Evolutionary conservation across 2,329 filamentous ascomycete species (phyloP).

Genomic region (Juglanconis juglandina): DNA sequence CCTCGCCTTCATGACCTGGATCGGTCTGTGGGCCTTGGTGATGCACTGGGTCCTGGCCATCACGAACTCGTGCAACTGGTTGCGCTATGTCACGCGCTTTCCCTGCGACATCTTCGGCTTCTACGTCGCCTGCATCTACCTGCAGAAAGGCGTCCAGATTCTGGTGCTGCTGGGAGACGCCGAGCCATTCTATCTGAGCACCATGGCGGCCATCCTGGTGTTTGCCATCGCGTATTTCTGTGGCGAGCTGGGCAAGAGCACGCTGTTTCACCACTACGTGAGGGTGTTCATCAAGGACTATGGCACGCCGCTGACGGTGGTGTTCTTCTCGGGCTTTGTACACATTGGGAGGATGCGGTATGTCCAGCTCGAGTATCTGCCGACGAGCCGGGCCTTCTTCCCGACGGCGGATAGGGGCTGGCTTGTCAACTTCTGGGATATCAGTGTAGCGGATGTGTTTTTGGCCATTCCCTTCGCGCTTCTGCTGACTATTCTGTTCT

Average conservation of each 20-base stretch:
- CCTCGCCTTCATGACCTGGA: constrained; percentile 88
- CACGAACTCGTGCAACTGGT: constrained; percentile 81
- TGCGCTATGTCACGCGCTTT: constrained; percentile 88
- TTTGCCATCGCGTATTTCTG: constrained; percentile 74
- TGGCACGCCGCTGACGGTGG: constrained; percentile 74
- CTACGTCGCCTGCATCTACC: constrained; percentile 87
- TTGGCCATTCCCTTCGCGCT: constrained; percentile 83
- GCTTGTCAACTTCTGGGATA: constrained; percentile 80
- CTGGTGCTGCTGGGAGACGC: constrained; percentile 68
- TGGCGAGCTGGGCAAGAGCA: constrained; percentile 66
- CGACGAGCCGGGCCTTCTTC: constrained; percentile 73
- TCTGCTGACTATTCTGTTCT: constrained; percentile 79
- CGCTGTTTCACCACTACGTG: constrained; percentile 70
- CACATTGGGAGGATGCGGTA: constrained; percentile 79
- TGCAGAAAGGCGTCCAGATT: constrained; percentile 87
- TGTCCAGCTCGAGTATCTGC: constrained; percentile 67
- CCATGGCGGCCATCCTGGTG: constrained; percentile 73
- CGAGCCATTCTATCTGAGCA: constrained; percentile 72
- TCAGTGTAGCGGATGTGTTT: constrained; percentile 70
- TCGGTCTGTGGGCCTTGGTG: constrained; percentile 81
- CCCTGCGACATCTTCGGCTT: constrained; percentile 93
- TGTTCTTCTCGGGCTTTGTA: constrained; percentile 89
- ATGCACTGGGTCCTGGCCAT: constrained; percentile 82
- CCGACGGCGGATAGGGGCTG: constrained; percentile 71
- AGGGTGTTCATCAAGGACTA: constrained; percentile 87